phyloP scores from a whole-genome alignment of 1,284 basidiomycete species.

The Ustilago loliicola region DNA sequence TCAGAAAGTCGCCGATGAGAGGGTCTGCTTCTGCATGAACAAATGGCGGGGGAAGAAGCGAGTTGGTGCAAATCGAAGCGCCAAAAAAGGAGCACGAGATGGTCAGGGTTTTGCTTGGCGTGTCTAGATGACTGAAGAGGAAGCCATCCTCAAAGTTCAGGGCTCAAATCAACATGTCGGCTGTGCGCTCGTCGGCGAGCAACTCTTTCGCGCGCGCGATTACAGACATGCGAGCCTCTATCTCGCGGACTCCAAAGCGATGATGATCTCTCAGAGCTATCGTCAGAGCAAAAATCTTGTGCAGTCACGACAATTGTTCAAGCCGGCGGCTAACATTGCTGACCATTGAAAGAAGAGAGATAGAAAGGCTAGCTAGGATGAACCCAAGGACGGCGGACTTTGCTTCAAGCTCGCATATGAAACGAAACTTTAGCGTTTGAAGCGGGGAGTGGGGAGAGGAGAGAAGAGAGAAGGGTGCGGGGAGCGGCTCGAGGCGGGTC shows the following conservation, averaged over 20 bases:
- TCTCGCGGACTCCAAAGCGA: not conserved
- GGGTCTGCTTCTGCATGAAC: constrained; percentile 11
- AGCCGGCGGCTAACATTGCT: not conserved
- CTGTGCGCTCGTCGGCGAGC: constrained; percentile 2
- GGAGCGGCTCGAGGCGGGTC: constrained; percentile 1
- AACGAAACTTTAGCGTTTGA: not conserved
- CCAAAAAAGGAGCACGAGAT: constrained; percentile 3
- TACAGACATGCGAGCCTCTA: not conserved
- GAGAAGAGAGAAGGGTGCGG: too few relatives aligned
- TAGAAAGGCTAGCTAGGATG: not conserved
- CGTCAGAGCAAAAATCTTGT: not conserved
- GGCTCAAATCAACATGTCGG: not conserved
- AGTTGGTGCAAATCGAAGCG: constrained; percentile 10
- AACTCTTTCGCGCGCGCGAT: constrained; percentile 4
- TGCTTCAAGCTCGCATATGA: not conserved
- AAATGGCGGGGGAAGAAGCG: not conserved
- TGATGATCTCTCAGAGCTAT: not conserved
- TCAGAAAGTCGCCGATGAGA: not conserved
- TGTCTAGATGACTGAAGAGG: not conserved
- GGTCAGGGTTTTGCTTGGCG: constrained; percentile 16
- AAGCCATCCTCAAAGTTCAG: not conserved
- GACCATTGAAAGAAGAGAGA: not conserved
- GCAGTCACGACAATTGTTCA: not conserved
- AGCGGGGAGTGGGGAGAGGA: not conserved
- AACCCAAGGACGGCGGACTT: constrained; percentile 2